Evolutionary conservation across 768 basidiomycete genomes (phyloP).

Genomic region (Glaciozyma martinii): DNA sequence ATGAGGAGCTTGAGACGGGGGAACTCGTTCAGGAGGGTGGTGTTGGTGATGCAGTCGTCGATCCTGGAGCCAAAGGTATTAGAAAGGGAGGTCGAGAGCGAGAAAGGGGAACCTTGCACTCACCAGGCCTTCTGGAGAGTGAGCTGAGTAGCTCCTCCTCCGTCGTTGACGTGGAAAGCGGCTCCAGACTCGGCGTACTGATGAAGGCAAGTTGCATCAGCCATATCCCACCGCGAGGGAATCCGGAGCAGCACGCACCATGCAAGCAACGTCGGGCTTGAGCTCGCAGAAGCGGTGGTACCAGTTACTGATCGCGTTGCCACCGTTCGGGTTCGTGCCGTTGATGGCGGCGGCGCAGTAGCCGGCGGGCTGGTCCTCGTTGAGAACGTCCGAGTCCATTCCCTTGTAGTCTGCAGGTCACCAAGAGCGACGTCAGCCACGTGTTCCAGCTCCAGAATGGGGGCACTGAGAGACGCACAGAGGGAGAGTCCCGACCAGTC

Average conservation of each 20-base stretch:
- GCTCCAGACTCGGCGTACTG: conserved; percentile 35
- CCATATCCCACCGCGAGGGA: too few species aligned
- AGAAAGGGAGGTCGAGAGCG: background rate
- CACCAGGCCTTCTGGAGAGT: conserved; percentile 31
- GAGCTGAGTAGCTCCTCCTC: conserved; percentile 13
- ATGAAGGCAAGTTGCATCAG: background rate
- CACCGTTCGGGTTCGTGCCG: conserved; percentile 17
- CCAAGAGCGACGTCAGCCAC: too few species aligned
- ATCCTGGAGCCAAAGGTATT: conserved; percentile 15
- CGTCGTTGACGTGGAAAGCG: conserved; percentile 32
- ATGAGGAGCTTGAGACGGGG: conserved; percentile 36
- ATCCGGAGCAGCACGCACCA: conserved; percentile 18
- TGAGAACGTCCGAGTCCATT: conserved; percentile 21
- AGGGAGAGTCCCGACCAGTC: conserved; percentile 37
- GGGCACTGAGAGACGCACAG: conserved; percentile 14
- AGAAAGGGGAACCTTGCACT: background rate
- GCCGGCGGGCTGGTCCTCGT: conserved; percentile 20
- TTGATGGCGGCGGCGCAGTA: conserved; percentile 31
- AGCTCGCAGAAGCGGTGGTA: conserved; percentile 30
- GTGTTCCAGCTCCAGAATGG: background rate
- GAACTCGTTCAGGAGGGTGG: conserved; percentile 27
- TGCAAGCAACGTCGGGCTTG: conserved; percentile 34
- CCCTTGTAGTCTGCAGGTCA: conserved; percentile 31
- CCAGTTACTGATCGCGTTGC: conserved; percentile 18
- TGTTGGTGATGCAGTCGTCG: conserved; percentile 33